A percentile compares a stretch with the other conserved stretches of the same genome.
phyloP scores from a whole-genome alignment of 371 early-diverging fungal genomes.

The Sporodiniella umbellata region DNA sequence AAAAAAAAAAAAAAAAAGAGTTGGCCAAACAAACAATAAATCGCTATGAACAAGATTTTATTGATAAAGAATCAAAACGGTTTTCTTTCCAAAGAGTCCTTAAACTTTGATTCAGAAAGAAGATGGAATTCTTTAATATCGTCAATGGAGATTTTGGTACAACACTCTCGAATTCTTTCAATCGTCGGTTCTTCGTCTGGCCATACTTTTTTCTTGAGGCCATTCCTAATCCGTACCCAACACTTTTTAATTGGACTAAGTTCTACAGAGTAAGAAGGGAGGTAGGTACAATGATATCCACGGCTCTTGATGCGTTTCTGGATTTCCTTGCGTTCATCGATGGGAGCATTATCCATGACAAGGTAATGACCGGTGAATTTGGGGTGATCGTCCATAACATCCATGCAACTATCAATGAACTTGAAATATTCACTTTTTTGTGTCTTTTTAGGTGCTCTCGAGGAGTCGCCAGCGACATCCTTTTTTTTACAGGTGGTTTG shows the following conservation, averaged over 20 bases:
- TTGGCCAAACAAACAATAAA: too few species aligned
- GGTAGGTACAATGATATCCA: conserved; percentile 14
- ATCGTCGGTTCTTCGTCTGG: conserved; percentile 10
- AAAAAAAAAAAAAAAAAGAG: too few species aligned
- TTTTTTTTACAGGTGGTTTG: too few species aligned
- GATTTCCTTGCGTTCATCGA: conserved; percentile 10
- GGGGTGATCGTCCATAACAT: too few species aligned
- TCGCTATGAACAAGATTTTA: too few species aligned
- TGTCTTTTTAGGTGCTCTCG: too few species aligned
- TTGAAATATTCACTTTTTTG: too few species aligned
- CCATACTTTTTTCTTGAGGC: conserved; percentile 7
- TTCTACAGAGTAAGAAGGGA: conserved; percentile 13
- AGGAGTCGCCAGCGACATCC: too few species aligned
- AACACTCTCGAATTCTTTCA: conserved; percentile 3
- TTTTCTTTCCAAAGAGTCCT: too few species aligned
- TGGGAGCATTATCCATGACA: conserved; percentile 1
- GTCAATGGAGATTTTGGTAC: conserved; percentile 2
- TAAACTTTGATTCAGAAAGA: background rate
- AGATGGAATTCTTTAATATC: conserved; percentile 8
- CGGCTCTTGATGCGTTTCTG: conserved; percentile 10
- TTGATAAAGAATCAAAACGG: too few species aligned
- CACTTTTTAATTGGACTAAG: conserved; percentile 19
- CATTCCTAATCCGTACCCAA: conserved; percentile 13
- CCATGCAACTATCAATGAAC: too few species aligned
- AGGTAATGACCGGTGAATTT: background rate